These are phyloP conservation scores for Tetrapisispora namnaoensis DNA, from an alignment of 805 yeast species.

Conservation along the genomic window DNA sequence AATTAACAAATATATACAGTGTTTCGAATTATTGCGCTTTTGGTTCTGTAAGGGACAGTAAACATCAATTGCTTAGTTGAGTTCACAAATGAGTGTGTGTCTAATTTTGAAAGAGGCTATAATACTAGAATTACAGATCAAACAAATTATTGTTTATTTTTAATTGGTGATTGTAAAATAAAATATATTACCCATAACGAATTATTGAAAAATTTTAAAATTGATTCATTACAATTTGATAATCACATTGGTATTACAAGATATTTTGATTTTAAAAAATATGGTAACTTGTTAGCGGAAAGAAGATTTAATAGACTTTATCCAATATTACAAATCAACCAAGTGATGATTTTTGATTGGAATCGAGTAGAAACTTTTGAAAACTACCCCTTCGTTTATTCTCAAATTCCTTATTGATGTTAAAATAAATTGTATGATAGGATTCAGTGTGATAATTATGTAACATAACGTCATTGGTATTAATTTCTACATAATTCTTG, in stretches of 20 bases:
- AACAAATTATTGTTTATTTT: slow-evolving; percentile 18
- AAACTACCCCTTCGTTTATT: slow-evolving; percentile 11
- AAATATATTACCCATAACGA: slow-evolving; percentile 2
- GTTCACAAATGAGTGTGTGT: slow-evolving; percentile 23
- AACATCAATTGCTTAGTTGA: slow-evolving; percentile 26
- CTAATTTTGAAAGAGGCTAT: slow-evolving; percentile 20
- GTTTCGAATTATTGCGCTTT: slow-evolving; percentile 16
- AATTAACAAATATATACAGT: slow-evolving; percentile 17
- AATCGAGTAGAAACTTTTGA: slow-evolving; percentile 15
- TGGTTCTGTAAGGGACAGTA: slow-evolving; percentile 21
- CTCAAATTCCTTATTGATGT: not conserved
- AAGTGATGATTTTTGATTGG: slow-evolving; percentile 19
- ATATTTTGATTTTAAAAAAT: not conserved
- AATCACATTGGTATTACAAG: not conserved
- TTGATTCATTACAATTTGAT: not conserved
- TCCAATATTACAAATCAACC: slow-evolving; percentile 17
- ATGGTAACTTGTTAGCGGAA: not conserved
- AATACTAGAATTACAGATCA: slow-evolving; percentile 19
- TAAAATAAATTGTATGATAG: not conserved
- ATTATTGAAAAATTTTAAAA: not conserved
- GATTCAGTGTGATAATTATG: no score
- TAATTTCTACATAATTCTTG: no score
- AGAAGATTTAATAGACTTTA: slow-evolving; percentile 3
- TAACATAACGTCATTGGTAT: no score
- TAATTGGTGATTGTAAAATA: slow-evolving; percentile 18